Evolutionary conservation across 2,329 filamentous ascomycete species (phyloP), one percentile per base, ranked within the genome.

Genomic region (Ophiostoma ips): DNA sequence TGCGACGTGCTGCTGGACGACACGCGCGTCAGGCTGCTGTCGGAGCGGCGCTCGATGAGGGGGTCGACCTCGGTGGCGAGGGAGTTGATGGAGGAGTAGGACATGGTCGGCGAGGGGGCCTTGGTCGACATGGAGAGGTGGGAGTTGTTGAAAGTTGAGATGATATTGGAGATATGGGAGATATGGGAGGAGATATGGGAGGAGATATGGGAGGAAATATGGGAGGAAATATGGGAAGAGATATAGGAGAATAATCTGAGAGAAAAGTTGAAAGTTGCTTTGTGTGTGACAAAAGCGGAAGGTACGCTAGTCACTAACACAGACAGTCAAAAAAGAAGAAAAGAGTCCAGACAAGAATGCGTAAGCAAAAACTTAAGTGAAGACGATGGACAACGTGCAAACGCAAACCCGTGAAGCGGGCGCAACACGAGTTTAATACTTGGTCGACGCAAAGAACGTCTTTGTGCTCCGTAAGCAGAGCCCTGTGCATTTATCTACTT

Each of bases 231-330:
- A 38, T n/a, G 33, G n/a, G 21, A n/a, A 8, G 18, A n/a, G 30
- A 21, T 5, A 19, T 8, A 38, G 4, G 15, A 30, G 21, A 31
- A 9, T n/a, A 13, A 36, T 36, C 9, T 5, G 6, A 16, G 11
- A 47, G 24, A 33, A 44, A 37, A 15, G 38, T 16, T 30, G 24
- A 15, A 8, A 28, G 33, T 38, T n/a, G 24, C 24, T 43, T 30
- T 30, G 24, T n/a, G n/a, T n/a, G 41, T 44, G 48, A 52, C 52
- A 30, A 54, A 54, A 49, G 10, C 46, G 53, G 50, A 54, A 53
- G 49, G 50, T 52, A 51, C 53, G 53, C 53, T 54, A 54, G 45
- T 43, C 48, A 53, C 50, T 54, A 52, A 54, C 50, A 54, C 48
- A 47, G 16, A 5, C 9, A 7, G n/a, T 19, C 8, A 24, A 35